Base-by-base conservation (phyloP, 805 yeast species). In the Hanseniaspora pseudoguilliermondii region DNA sequence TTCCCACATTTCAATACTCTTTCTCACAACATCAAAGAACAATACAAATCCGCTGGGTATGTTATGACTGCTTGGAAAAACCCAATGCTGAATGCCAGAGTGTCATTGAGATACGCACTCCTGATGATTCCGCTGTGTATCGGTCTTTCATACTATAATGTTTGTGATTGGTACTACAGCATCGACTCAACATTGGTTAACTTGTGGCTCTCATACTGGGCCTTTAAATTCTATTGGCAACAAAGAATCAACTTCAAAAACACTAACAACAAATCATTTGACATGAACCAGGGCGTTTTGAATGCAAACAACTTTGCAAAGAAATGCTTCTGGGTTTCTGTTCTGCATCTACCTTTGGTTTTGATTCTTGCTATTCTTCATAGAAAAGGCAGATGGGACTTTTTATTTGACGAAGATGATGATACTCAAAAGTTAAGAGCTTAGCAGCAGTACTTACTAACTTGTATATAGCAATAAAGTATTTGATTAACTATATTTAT, bases 21-120 rank as follows among this genome's bases (percentile, higher is more conserved):
- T 49, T 83, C 95, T 53, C 96, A 90, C 69, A 84, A 84, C 61
- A 82, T 93, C 58, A 83, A 89, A 50, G 83, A 82, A 55, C 97
- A 93, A 65, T 93, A 93, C 66, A 83, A 84, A 63, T 75, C 76
- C 49, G 98, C 98, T 0, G 98, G 98, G 0, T 93, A 93, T 69
- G 89, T 88, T n/a, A 93, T 93, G 98, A 78, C 97, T 0, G 95
- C 96, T 0, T 90, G 86, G 72, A 90, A 83, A 59, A 86, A 91
- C 64, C 98, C 99, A 2, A 79, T 79, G 57, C 72, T 93, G 51
- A 93, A 93, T 66, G 97, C 97, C 0, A 74, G 98, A 50, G 98
- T 93, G 0, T 90, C 96, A 1, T 74, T 93, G 51, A 73, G 98
- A 47, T 91, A 93, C 65, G 84, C 97, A 0, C 60, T 91, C n/a